phyloP scores from a whole-genome alignment of 306 rosid genomes.

The Acacia melanoxylon region DNA sequence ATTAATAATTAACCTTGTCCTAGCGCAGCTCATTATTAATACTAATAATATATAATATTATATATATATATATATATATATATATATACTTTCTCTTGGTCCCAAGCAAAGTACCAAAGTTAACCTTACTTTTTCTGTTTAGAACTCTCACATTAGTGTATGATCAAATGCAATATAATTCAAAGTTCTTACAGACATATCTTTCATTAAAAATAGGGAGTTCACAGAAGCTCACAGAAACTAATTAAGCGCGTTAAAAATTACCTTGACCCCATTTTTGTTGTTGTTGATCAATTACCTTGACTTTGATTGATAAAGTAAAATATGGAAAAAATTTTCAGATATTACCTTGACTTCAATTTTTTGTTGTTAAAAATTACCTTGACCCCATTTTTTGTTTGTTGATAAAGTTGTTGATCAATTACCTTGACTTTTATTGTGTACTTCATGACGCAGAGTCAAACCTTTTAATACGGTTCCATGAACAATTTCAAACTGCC shows the following conservation, averaged over 20 bases:
- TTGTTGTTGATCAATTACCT: not conserved
- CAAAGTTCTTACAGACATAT: not conserved
- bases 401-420: not conserved
- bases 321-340: too few relatives aligned
- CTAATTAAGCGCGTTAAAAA: not conserved
- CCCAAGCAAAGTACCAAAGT: not conserved
- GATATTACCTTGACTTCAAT: too few relatives aligned
- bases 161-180: not conserved
- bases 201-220: not conserved
- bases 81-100: not conserved
- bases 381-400: not conserved
- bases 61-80: not conserved
- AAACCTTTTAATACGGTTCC: not conserved
- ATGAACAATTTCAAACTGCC: not conserved
- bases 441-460: not conserved
- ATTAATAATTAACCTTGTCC: not conserved
- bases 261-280: not conserved
- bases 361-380: not conserved
- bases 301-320: not conserved
- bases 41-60: not conserved
- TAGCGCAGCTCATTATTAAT: not conserved
- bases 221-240: not conserved
- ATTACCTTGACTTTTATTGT: not conserved
- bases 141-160: not conserved
- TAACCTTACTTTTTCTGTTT: not conserved